Percentiles rank a stretch among this genome's conserved stretches.
These are phyloP conservation scores for Fusarium pseudoanthophilum DNA, from an alignment of 2,329 filamentous ascomycete species.

Conservation along the genomic window DNA sequence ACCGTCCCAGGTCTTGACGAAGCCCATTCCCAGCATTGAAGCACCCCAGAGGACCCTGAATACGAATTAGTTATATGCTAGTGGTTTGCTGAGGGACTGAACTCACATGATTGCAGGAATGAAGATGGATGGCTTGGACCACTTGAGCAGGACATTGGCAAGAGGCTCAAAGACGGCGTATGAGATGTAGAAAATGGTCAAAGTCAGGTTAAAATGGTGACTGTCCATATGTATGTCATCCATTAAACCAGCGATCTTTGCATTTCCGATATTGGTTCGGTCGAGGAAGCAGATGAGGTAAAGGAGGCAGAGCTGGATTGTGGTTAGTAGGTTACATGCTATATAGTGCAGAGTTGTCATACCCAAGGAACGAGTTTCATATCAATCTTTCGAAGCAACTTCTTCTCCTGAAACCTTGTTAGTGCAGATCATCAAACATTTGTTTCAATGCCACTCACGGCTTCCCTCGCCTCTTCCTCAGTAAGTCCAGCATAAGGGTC, in stretches of 20 bases:
- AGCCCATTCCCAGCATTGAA: slow-evolving; percentile 76
- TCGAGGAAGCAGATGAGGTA: slow-evolving; percentile 81
- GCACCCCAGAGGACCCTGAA: slow-evolving; percentile 71
- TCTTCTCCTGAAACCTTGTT: slow-evolving; percentile 62
- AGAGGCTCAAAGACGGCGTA: slow-evolving; percentile 83
- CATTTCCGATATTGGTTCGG: slow-evolving; percentile 81
- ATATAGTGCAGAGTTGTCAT: slow-evolving; percentile 27
- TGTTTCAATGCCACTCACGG: slow-evolving; percentile 59
- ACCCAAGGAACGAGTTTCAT: slow-evolving; percentile 69
- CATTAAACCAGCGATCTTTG: slow-evolving; percentile 65
- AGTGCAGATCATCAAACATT: background rate
- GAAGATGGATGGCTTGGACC: slow-evolving; percentile 79
- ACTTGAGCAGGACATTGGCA: slow-evolving; percentile 84
- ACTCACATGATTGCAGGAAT: slow-evolving; percentile 83
- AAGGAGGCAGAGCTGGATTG: slow-evolving; percentile 68
- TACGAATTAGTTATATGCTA: slow-evolving; percentile 32
- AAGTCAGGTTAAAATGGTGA: slow-evolving; percentile 75
- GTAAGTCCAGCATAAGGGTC: slow-evolving; percentile 70
- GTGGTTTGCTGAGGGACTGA: background rate
- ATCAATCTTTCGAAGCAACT: slow-evolving; percentile 71
- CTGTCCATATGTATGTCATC: slow-evolving; percentile 71
- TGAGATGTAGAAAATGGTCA: slow-evolving; percentile 88
- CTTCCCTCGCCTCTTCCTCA: slow-evolving; percentile 68
- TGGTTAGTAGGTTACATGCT: background rate
- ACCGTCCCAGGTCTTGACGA: slow-evolving; percentile 70